Evolutionary conservation across 805 yeast species (phyloP).

Genomic region (Yamadazyma kitorensis): DNA sequence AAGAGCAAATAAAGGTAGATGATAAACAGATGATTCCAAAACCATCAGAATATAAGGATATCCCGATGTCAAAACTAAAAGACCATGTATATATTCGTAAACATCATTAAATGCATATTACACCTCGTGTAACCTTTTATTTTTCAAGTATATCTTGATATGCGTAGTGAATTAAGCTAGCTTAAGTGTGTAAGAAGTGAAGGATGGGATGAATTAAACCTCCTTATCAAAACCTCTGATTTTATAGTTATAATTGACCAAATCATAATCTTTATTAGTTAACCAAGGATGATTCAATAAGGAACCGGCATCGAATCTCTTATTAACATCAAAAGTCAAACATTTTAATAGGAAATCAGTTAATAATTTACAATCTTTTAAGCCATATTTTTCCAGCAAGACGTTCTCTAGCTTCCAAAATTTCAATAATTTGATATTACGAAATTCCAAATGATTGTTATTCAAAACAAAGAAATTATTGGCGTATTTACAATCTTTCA

Average conservation of each 20-base stretch:
- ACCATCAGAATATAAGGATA: slow-evolving; percentile 8
- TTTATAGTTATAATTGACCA: slow-evolving; percentile 2
- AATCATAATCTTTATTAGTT: background rate
- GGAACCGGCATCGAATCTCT: slow-evolving; percentile 54
- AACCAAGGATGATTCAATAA: slow-evolving; percentile 53
- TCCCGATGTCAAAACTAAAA: slow-evolving; percentile 7
- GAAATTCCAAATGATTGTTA: slow-evolving; percentile 29
- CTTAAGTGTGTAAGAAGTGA: too few relatives aligned
- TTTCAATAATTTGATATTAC: slow-evolving; percentile 46
- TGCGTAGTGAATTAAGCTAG: too few relatives aligned
- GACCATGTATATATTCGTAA: slow-evolving; percentile 8
- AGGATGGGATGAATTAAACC: background rate
- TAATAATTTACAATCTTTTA: slow-evolving; percentile 37
- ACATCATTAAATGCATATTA: too few relatives aligned
- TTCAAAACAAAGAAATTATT: slow-evolving; percentile 35
- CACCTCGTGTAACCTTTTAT: too few relatives aligned
- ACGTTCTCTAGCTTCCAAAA: slow-evolving; percentile 52
- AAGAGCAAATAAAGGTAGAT: slow-evolving; percentile 1
- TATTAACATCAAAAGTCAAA: slow-evolving; percentile 46
- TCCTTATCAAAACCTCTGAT: slow-evolving; percentile 5
- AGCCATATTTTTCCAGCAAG: slow-evolving; percentile 47
- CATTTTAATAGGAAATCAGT: slow-evolving; percentile 49
- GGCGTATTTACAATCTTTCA: slow-evolving; percentile 37
- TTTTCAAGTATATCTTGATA: too few relatives aligned
- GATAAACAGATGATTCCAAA: background rate